Percentiles rank a stretch among this genome's conserved stretches.
These are phyloP conservation scores for Hericium erinaceus DNA, from an alignment of 768 basidiomycete genomes.

Conservation along the genomic window DNA sequence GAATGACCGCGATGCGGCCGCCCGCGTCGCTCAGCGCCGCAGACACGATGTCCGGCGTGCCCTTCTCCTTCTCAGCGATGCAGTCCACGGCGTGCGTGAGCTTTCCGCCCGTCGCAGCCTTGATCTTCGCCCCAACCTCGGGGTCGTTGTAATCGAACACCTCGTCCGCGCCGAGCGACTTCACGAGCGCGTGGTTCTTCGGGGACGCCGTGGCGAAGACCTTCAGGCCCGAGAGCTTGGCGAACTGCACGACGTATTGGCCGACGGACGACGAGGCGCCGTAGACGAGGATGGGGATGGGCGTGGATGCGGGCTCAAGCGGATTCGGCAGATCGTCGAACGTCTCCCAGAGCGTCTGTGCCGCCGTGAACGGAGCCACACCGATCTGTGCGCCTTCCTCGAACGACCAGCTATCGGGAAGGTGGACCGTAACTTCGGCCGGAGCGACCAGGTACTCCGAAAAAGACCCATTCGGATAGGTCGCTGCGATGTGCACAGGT, in stretches of 20 bases:
- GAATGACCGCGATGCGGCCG: neutral
- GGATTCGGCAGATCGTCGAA: constrained; percentile 6
- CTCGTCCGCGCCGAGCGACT: constrained; percentile 24
- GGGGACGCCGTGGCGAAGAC: constrained; percentile 26
- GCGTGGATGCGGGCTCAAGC: neutral
- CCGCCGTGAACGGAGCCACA: constrained; percentile 7
- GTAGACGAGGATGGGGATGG: constrained; percentile 6
- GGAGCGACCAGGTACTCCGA: constrained; percentile 6
- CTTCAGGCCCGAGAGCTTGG: constrained; percentile 20
- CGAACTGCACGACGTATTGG: constrained; percentile 24
- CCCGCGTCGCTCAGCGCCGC: constrained; percentile 8
- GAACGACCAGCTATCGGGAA: constrained; percentile 10
- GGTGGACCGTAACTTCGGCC: constrained; percentile 1
- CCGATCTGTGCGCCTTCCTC: constrained; percentile 13
- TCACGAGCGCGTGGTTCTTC: constrained; percentile 23
- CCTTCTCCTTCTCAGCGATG: constrained; percentile 1
- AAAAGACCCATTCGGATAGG: constrained; percentile 2
- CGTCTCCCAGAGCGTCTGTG: constrained; percentile 6
- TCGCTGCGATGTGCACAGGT: neutral
- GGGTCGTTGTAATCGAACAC: constrained; percentile 22
- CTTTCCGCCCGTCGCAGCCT: constrained; percentile 11
- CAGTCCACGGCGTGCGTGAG: constrained; percentile 15
- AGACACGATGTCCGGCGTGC: neutral
- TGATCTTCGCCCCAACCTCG: constrained; percentile 17
- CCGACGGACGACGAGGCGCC: constrained; percentile 25